A percentile compares a stretch with the other conserved stretches of the same genome.
These are phyloP conservation scores for Alternaria incomplexa DNA, from an alignment of 2,329 filamentous ascomycete genomes.

Conservation along the genomic window DNA sequence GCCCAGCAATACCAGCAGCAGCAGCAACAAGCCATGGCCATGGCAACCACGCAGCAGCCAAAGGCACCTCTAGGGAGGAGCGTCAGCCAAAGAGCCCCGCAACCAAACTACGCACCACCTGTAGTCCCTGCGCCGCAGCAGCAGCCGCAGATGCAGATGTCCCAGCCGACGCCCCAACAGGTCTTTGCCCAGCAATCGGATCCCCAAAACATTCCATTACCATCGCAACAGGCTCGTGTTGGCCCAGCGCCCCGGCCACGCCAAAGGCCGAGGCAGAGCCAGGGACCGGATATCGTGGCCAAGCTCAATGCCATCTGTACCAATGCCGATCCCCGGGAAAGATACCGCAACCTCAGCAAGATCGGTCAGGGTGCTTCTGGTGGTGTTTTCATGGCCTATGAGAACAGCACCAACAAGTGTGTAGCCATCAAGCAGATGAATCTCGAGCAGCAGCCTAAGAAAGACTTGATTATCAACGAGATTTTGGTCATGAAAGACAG, in stretches of 20 bases:
- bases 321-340: slow-evolving; percentile 83
- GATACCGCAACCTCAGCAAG: slow-evolving; percentile 88
- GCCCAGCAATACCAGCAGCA: slow-evolving; percentile 73
- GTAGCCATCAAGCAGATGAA: slow-evolving; percentile 99
- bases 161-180: slow-evolving; percentile 59
- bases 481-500: slow-evolving; percentile 99
- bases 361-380: slow-evolving; percentile 98
- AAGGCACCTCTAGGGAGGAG: slow-evolving; percentile 76
- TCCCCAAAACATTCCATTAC: slow-evolving; percentile 52
- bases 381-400: slow-evolving; percentile 91
- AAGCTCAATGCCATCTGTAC: slow-evolving; percentile 89
- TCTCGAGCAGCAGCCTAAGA: slow-evolving; percentile 96
- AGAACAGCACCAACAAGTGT: slow-evolving; percentile 80
- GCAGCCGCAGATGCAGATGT: slow-evolving; percentile 4
- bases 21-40: slow-evolving; percentile 79
- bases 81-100: slow-evolving; percentile 69
- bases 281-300: slow-evolving; percentile 79
- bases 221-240: slow-evolving; percentile 58
- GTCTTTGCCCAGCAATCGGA: slow-evolving; percentile 50
- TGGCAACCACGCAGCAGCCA: slow-evolving; percentile 72
- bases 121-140: slow-evolving; percentile 50
- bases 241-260: slow-evolving; percentile 71
- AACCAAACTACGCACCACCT: slow-evolving; percentile 37
- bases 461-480: slow-evolving; percentile 98
- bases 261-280: slow-evolving; percentile 79